These are phyloP conservation scores for Fusarium sulawesiense DNA, from an alignment of 2,329 filamentous ascomycete species.

Conservation along the genomic window DNA sequence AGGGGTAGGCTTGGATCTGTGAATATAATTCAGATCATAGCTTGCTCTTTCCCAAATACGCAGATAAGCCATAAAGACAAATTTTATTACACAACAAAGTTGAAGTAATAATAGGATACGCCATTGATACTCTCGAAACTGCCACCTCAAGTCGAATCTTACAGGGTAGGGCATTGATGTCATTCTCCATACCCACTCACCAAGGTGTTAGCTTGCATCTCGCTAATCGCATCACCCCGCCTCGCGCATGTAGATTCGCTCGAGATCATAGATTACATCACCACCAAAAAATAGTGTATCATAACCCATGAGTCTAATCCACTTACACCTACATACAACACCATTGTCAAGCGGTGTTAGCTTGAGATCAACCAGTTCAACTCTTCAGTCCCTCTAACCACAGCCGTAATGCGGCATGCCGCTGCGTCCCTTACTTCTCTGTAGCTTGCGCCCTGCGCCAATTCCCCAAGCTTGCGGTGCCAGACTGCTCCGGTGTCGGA, in stretches of 20 bases:
- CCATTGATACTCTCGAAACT: not conserved
- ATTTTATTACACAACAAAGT: not conserved
- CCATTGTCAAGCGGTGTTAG: not conserved
- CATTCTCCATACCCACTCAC: not conserved
- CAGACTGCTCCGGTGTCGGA: slow-evolving; percentile 40
- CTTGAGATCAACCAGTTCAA: not conserved
- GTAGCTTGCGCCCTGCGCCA: slow-evolving; percentile 38
- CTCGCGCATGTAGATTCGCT: slow-evolving; percentile 30
- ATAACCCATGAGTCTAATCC: slow-evolving; percentile 6
- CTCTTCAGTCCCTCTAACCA: not conserved
- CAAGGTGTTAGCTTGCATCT: not conserved
- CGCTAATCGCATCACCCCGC: slow-evolving; percentile 40
- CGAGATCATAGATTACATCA: slow-evolving; percentile 46
- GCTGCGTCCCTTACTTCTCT: slow-evolving; percentile 54
- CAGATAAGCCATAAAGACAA: not conserved
- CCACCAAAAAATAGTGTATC: slow-evolving; percentile 29
- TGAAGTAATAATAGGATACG: not conserved
- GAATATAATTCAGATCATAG: not conserved
- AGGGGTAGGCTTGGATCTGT: slow-evolving; percentile 1
- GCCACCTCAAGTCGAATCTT: not conserved
- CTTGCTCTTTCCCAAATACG: not conserved
- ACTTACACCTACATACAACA: slow-evolving; percentile 9
- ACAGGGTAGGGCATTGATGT: not conserved
- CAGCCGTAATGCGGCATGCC: slow-evolving; percentile 72
- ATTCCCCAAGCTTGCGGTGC: slow-evolving; percentile 35